Evolutionary conservation across 1,284 basidiomycete species (phyloP).

Genomic region (Naganishia sp.): DNA sequence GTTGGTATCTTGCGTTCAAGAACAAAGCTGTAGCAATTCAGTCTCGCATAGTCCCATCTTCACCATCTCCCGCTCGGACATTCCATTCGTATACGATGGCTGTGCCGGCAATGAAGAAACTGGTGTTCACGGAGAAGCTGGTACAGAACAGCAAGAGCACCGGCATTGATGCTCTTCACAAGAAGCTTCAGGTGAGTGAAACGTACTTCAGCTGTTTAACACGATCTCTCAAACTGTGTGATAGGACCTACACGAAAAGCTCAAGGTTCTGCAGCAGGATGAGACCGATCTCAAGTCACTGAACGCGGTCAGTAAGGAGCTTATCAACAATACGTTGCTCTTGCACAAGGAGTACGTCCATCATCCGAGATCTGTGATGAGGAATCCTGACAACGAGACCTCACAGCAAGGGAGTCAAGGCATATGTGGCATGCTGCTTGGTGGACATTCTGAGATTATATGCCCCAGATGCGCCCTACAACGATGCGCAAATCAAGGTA

Average conservation of each 20-base stretch:
- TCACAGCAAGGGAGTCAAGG: slow-evolving; percentile 72
- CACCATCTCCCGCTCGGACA: neutral
- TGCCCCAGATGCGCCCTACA: slow-evolving; percentile 96
- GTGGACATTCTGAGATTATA: slow-evolving; percentile 90
- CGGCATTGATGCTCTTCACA: slow-evolving; percentile 20
- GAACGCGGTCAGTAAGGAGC: slow-evolving; percentile 69
- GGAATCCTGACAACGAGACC: no score
- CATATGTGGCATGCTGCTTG: slow-evolving; percentile 88
- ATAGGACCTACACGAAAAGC: slow-evolving; percentile 67
- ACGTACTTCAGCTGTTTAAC: no score
- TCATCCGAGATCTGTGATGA: no score
- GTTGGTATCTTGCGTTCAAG: no score
- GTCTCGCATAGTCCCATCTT: no score
- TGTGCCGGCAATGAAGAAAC: slow-evolving; percentile 13
- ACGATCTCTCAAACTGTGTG: neutral
- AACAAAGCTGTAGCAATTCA: no score
- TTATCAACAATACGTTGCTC: slow-evolving; percentile 75
- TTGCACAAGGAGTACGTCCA: slow-evolving; percentile 79
- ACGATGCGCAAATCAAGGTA: slow-evolving; percentile 70
- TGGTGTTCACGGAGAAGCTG: slow-evolving; percentile 26
- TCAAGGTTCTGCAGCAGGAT: slow-evolving; percentile 86
- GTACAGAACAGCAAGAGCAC: slow-evolving; percentile 22
- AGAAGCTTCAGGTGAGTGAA: slow-evolving; percentile 29
- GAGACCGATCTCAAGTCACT: slow-evolving; percentile 73
- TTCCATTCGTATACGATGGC: slow-evolving; percentile 4